These are phyloP conservation scores for Vigna mungo DNA, from an alignment of 306 rosid species.

Conservation along the genomic window DNA sequence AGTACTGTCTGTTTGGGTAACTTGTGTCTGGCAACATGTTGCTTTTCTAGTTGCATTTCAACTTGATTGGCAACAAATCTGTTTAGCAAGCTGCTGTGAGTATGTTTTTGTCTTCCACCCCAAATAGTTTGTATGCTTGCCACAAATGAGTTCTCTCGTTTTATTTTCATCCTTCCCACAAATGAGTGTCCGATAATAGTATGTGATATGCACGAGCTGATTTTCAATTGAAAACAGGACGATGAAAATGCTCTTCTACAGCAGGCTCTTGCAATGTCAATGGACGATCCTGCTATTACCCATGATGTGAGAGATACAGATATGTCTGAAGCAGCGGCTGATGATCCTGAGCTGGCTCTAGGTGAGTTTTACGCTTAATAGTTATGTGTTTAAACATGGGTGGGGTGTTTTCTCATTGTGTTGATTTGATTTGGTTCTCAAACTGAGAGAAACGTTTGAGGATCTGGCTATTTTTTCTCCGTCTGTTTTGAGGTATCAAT, in stretches of 20 bases:
- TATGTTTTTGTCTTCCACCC: not conserved
- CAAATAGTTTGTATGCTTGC: not conserved
- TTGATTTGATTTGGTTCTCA: slow-evolving; percentile 34
- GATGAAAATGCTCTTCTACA: slow-evolving; percentile 90
- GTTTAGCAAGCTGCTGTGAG: slow-evolving; percentile 3
- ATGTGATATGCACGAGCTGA: slow-evolving; percentile 24
- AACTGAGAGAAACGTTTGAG: not conserved
- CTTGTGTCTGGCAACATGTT: slow-evolving; percentile 23
- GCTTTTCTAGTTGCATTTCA: not conserved
- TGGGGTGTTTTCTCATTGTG: slow-evolving; percentile 12
- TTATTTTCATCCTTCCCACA: not conserved
- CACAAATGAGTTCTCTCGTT: not conserved
- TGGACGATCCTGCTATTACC: slow-evolving; percentile 81
- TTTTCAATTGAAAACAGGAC: slow-evolving; percentile 47
- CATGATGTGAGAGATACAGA: slow-evolving; percentile 76
- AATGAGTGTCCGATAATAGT: not conserved
- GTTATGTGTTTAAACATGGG: slow-evolving; percentile 28
- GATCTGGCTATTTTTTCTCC: not conserved
- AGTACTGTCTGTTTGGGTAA: not conserved
- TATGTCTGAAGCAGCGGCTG: slow-evolving; percentile 84
- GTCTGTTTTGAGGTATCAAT: not conserved
- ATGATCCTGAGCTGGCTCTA: slow-evolving; percentile 90
- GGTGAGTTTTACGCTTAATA: slow-evolving; percentile 59
- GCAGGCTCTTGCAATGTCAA: slow-evolving; percentile 99
- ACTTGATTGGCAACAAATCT: slow-evolving; percentile 8